phyloP scores from a whole-genome alignment of 164 flowering plant species.

The Vitis amurensis region DNA sequence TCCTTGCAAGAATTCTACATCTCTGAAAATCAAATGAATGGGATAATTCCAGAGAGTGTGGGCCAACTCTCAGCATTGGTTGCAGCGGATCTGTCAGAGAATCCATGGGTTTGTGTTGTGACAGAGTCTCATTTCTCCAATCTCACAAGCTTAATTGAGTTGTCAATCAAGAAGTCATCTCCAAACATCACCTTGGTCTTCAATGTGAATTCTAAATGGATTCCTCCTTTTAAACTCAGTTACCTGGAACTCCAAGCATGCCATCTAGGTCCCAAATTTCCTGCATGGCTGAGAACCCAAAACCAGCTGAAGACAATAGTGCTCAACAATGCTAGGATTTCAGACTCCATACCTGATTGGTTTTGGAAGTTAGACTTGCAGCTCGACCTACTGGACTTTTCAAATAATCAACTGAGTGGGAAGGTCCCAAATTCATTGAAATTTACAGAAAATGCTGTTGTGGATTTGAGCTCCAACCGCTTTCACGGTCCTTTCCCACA shows the following conservation, averaged over 20 bases:
- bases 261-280: conserved; percentile 6
- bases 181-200: too few species aligned
- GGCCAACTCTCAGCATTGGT: conserved; percentile 15
- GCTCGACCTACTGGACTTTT: too few species aligned
- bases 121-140: conserved; percentile 20
- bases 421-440: too few species aligned
- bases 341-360: conserved; percentile 1
- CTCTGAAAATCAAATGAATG: conserved; percentile 10
- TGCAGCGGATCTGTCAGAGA: conserved; percentile 1
- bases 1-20: conserved; percentile 5
- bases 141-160: background rate
- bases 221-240: too few species aligned
- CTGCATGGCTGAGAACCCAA: conserved; percentile 12
- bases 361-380: background rate
- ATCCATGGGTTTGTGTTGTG: conserved; percentile 11
- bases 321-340: too few species aligned
- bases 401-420: too few species aligned
- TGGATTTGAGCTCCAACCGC: too few species aligned
- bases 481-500: too few species aligned
- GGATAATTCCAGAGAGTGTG: conserved; percentile 14
- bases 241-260: background rate
- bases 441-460: too few species aligned
- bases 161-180: too few species aligned
- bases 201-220: too few species aligned
- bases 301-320: background rate